Percentiles rank a stretch among this genome's conserved stretches.
phyloP scores from a whole-genome alignment of 1,139 yeast species.

The Sporopachydermia cereana region DNA sequence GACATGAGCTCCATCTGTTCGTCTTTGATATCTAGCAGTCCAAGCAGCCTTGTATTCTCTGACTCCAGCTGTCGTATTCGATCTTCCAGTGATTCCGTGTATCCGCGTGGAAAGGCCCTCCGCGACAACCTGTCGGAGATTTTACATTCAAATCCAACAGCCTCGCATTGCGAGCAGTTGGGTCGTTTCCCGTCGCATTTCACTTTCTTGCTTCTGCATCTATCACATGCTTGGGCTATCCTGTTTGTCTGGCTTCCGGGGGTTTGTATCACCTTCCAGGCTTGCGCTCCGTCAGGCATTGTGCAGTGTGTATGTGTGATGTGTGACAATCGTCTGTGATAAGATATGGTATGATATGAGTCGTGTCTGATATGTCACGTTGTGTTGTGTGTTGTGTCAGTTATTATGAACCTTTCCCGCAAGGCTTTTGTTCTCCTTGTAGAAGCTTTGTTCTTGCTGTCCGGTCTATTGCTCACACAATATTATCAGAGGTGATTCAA shows the following conservation, averaged over 20 bases:
- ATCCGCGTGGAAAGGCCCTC: constrained; percentile 63
- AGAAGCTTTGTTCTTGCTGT: no score
- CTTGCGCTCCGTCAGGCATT: constrained; percentile 9
- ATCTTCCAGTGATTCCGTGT: constrained; percentile 60
- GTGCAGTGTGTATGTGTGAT: no score
- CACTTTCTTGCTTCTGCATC: constrained; percentile 61
- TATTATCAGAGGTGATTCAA: no score
- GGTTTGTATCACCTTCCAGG: constrained; percentile 44
- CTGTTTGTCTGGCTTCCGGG: constrained; percentile 48
- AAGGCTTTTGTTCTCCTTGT: no score
- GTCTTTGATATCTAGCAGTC: constrained; percentile 46
- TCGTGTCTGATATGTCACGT: no score
- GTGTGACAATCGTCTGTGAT: no score
- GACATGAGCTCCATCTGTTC: constrained; percentile 38
- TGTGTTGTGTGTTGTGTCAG: no score
- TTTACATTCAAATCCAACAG: constrained; percentile 62
- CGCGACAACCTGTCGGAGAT: constrained; percentile 62
- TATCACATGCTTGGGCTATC: constrained; percentile 78
- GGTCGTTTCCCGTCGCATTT: constrained; percentile 2
- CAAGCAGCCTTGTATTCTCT: constrained; percentile 38
- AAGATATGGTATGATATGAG: no score
- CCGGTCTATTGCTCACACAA: no score
- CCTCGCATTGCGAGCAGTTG: constrained; percentile 50
- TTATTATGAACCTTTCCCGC: no score
- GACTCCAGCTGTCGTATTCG: constrained; percentile 50